Evolutionary conservation across 805 yeast genomes (phyloP).

Genomic region (Yamadazyma tumulicola): DNA sequence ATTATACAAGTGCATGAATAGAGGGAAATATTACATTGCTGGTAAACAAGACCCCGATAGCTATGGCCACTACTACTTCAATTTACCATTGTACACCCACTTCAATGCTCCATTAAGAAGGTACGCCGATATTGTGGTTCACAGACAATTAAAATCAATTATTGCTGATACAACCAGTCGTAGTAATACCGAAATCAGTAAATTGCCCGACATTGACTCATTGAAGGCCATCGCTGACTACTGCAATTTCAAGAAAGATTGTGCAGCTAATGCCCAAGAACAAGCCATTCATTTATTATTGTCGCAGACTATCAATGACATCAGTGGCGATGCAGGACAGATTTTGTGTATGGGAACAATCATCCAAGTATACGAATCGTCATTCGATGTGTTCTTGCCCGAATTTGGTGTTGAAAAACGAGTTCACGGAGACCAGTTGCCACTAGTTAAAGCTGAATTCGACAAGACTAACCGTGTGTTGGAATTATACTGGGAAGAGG

Average conservation of each 20-base stretch:
- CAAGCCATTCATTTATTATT: slow-evolving; percentile 87
- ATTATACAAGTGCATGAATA: slow-evolving; percentile 73
- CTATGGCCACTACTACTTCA: slow-evolving; percentile 75
- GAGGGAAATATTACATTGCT: slow-evolving; percentile 86
- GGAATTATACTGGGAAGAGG: slow-evolving; percentile 89
- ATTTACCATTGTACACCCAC: slow-evolving; percentile 85
- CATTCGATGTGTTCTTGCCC: slow-evolving; percentile 89
- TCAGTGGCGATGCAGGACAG: slow-evolving; percentile 73
- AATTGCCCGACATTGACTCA: slow-evolving; percentile 50
- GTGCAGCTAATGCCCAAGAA: slow-evolving; percentile 89
- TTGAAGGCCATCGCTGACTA: slow-evolving; percentile 83
- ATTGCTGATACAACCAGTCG: slow-evolving; percentile 39
- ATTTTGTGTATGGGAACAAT: slow-evolving; percentile 81
- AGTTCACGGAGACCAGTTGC: slow-evolving; percentile 96
- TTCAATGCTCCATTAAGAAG: slow-evolving; percentile 91
- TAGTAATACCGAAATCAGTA: neutral
- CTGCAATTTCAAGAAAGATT: slow-evolving; percentile 93
- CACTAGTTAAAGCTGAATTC: slow-evolving; percentile 88
- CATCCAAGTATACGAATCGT: slow-evolving; percentile 89
- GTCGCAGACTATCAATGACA: slow-evolving; percentile 77
- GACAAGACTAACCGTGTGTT: slow-evolving; percentile 63
- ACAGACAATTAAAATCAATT: slow-evolving; percentile 78
- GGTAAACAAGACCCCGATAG: slow-evolving; percentile 81
- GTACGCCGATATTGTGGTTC: slow-evolving; percentile 89
- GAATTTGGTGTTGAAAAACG: slow-evolving; percentile 94